These are phyloP conservation scores for Silene vulgaris DNA, from an alignment of 179 eudicot species.

Conservation along the genomic window DNA sequence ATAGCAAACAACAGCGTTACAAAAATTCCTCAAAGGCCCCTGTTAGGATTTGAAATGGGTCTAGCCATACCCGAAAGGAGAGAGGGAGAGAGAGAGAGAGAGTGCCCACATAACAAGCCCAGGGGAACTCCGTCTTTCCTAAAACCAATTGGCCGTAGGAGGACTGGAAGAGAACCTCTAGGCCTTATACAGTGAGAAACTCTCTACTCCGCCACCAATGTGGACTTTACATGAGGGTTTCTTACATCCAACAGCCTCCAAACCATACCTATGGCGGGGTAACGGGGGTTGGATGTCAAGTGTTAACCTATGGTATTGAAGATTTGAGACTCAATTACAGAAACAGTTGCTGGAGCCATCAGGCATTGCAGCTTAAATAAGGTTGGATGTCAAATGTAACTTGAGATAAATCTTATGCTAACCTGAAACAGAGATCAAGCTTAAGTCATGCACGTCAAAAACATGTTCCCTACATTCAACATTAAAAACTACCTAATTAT, in stretches of 20 bases:
- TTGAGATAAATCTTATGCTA: slow-evolving; percentile 4
- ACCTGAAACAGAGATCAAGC: background rate
- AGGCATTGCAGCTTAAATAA: background rate
- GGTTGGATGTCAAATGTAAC: background rate
- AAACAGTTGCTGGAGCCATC: background rate
- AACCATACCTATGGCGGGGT: background rate
- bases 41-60: too few relatives aligned
- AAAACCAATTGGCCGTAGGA: too few relatives aligned
- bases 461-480: background rate
- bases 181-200: too few relatives aligned
- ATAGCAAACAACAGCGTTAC: background rate
- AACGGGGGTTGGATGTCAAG: background rate
- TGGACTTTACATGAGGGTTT: too few relatives aligned
- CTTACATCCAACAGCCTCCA: background rate
- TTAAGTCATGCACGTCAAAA: background rate
- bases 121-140: too few relatives aligned
- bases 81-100: too few relatives aligned
- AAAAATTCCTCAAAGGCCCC: background rate
- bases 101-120: too few relatives aligned
- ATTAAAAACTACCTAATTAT: background rate
- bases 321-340: background rate
- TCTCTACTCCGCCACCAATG: too few relatives aligned
- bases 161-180: too few relatives aligned
- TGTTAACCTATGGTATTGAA: background rate
- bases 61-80: too few relatives aligned